These are phyloP conservation scores for Lolium multiflorum DNA, from an alignment of 176 grass and related monocot genomes.

Conservation along the genomic window DNA sequence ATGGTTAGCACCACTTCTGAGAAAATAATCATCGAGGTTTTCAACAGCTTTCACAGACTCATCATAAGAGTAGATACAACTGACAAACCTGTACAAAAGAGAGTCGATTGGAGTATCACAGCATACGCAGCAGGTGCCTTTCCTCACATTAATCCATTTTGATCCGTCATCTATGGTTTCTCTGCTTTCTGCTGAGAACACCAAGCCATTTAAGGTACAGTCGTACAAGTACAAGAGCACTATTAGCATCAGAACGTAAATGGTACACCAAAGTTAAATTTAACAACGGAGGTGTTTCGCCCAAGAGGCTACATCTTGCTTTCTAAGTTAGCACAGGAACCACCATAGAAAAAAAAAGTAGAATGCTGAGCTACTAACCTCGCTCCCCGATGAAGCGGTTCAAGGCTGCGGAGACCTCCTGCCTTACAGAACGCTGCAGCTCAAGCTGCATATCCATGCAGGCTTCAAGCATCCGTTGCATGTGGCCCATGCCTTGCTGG, in stretches of 20 bases:
- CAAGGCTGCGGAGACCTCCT: conserved; percentile 97
- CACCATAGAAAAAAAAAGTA: neutral
- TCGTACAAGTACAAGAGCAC: neutral
- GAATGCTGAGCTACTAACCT: conserved; percentile 58
- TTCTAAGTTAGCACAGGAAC: neutral
- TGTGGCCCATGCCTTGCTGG: conserved; percentile 93
- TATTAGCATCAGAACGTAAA: neutral
- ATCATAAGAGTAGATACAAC: neutral
- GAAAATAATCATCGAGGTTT: neutral
- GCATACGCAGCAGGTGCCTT: conserved; percentile 91
- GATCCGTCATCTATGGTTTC: conserved; percentile 76
- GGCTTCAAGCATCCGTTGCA: conserved; percentile 95
- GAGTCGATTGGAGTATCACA: conserved; percentile 88
- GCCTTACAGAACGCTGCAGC: conserved; percentile 91
- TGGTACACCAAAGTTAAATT: conserved; percentile 6
- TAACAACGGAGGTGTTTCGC: neutral
- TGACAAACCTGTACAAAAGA: conserved; percentile 84
- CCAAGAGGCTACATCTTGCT: neutral
- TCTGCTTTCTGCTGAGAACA: conserved; percentile 55
- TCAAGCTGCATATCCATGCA: conserved; percentile 99
- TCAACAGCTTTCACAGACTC: neutral
- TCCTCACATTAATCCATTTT: conserved; percentile 89
- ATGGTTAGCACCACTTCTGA: neutral
- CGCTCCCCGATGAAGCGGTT: conserved; percentile 79
- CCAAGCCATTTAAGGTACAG: neutral